A percentile compares a stretch with the other conserved stretches of the same genome.
Evolutionary conservation across 352 stramenopile species (phyloP).

Genomic region (Plasmopara viticola): DNA sequence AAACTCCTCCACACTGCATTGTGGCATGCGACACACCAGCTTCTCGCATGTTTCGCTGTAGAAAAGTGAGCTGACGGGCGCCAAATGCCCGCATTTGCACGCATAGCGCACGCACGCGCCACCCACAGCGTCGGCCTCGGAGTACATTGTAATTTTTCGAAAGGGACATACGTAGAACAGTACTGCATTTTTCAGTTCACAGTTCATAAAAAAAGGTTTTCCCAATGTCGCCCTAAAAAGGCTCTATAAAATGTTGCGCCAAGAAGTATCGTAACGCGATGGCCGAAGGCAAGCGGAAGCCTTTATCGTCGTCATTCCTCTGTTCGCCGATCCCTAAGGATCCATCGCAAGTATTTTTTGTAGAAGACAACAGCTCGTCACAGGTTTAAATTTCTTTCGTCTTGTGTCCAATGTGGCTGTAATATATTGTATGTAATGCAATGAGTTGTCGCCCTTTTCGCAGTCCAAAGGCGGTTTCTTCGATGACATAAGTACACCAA

Average conservation of each 20-base stretch:
- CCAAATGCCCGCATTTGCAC: conserved; percentile 65
- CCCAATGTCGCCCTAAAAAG: conserved; percentile 1
- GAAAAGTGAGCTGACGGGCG: conserved; percentile 52
- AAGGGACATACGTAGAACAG: not conserved
- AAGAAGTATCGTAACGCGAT: conserved; percentile 8
- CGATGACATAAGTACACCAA: conserved; percentile 33
- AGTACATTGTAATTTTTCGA: conserved; percentile 2
- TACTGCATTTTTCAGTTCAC: not conserved
- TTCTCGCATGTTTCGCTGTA: conserved; percentile 76
- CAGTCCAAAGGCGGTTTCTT: conserved; percentile 29
- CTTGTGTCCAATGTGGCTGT: not conserved
- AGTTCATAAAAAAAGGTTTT: conserved; percentile 1
- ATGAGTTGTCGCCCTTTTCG: not conserved
- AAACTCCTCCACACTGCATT: conserved; percentile 80
- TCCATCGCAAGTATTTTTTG: conserved; percentile 49
- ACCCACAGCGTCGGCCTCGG: conserved; percentile 14
- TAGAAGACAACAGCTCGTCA: conserved; percentile 29
- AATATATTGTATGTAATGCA: not conserved
- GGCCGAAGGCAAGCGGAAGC: conserved; percentile 26
- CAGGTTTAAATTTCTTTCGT: conserved; percentile 8
- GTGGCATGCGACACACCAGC: conserved; percentile 56
- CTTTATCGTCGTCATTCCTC: conserved; percentile 44
- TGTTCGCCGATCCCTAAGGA: conserved; percentile 65
- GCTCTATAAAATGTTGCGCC: conserved; percentile 3
- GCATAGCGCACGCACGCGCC: conserved; percentile 56